Evolutionary conservation across 257 asterid species (phyloP), one percentile per base, ranked within the genome.

Genomic region (Solanum pimpinellifolium): DNA sequence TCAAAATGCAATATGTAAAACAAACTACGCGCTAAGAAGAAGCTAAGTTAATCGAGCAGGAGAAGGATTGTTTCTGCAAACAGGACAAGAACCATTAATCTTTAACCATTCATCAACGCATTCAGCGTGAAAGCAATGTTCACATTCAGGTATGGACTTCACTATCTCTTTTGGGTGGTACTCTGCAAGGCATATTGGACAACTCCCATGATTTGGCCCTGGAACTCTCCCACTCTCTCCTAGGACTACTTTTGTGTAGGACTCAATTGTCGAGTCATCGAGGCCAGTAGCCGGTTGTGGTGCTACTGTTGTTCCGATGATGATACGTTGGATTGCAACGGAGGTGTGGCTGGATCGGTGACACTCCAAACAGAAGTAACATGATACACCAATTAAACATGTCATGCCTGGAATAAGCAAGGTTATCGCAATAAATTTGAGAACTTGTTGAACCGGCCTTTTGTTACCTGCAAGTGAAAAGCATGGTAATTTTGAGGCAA

Each of bases 101-200:
- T 92, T 88, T 86, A 96, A 69, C 99, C 99, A 95, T 87, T 92
- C 98, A 84, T 95, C 99, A 29, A 95, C 92, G 68, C 98, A 96
- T 0, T 93, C 95, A 3, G 95, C 93, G 74, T 95, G 99, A 87
- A 96, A 95, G 89, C 98, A 96, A 83, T 96, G 99, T 7, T 93
- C 91, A 83, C 99, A 95, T 10, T 87, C 92, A 11, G 98, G 96
- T 25, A 96, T 92, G 85, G 95, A 86, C 85, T 93, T 88, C 1
- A 96, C 20, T 3, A 90, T 91, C 44, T 95, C 98, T 76, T 91
- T 93, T 0, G 98, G 94, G 7, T 86, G 68, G 88, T 96, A 96
- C n/a, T 96, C 99, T 2, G 86, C 87, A 2, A 96, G 87, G 65
- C 99, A 95, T 90, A 95, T 96, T 1, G 98, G 93, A 75, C 99